Conservation (phyloP, 768 basidiomycete species). For the Xanthoconium stramineum region DNA sequence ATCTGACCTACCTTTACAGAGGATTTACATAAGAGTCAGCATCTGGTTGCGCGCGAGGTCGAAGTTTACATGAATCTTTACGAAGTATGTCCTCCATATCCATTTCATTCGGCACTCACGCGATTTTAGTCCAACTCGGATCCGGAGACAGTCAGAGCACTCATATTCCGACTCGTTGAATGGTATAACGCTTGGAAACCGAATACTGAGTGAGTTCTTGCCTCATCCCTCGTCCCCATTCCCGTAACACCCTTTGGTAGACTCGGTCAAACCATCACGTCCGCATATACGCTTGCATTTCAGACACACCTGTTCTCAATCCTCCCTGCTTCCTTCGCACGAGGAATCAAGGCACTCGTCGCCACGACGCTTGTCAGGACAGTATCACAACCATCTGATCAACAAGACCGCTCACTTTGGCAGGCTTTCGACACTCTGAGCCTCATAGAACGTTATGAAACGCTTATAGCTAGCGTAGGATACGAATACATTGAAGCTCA, state of each 20-base stretch:
- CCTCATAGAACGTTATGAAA: constrained; percentile 79
- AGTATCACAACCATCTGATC: constrained; percentile 23
- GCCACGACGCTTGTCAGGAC: constrained; percentile 46
- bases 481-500: constrained; percentile 82
- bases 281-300: constrained; percentile 64
- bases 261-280: constrained; percentile 56
- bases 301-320: constrained; percentile 72
- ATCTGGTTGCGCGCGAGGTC: constrained; percentile 62
- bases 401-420: constrained; percentile 45
- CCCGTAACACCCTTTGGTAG: constrained; percentile 33
- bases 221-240: neutral
- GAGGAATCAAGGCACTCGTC: constrained; percentile 66
- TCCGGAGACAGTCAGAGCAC: constrained; percentile 45
- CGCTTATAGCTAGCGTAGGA: constrained; percentile 77
- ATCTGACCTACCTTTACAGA: constrained; percentile 38
- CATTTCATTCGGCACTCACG: neutral
- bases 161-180: constrained; percentile 58
- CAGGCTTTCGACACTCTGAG: constrained; percentile 65
- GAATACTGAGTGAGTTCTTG: constrained; percentile 50
- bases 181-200: constrained; percentile 82
- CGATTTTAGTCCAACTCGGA: constrained; percentile 42
- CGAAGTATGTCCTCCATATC: constrained; percentile 42
- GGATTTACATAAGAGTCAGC: constrained; percentile 55
- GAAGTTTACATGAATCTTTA: constrained; percentile 54
- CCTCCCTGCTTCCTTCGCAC: constrained; percentile 65